These are phyloP conservation scores for Saccharomycopsis sp. DNA, from an alignment of 805 yeast species.

Conservation along the genomic window DNA sequence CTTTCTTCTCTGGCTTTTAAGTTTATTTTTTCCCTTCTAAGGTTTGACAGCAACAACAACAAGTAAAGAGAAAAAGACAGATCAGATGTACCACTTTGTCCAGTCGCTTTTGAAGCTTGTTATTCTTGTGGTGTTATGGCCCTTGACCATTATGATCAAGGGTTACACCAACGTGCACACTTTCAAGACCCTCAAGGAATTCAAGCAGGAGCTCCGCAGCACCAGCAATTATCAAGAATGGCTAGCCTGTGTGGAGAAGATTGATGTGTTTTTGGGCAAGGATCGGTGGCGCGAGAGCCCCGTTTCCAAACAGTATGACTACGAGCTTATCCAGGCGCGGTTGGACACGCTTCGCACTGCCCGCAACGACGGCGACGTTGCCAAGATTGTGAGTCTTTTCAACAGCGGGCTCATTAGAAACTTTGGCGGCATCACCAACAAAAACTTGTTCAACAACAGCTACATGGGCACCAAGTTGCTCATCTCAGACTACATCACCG, in stretches of 20 bases:
- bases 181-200: constrained; percentile 2
- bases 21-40: too few species aligned
- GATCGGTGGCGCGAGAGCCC: constrained; percentile 66
- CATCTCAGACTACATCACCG: constrained; percentile 79
- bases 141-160: constrained; percentile 16
- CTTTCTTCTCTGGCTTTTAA: too few species aligned
- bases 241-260: constrained; percentile 42
- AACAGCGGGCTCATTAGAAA: constrained; percentile 81
- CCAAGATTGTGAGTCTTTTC: constrained; percentile 52
- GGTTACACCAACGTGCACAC: constrained; percentile 16
- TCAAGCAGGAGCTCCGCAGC: constrained; percentile 21
- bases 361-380: constrained; percentile 47
- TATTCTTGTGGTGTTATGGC: constrained; percentile 17
- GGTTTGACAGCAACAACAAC: too few species aligned
- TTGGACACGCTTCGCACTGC: constrained; percentile 54
- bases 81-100: too few species aligned
- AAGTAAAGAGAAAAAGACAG: too few species aligned
- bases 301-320: constrained; percentile 39
- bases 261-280: constrained; percentile 45
- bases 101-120: constrained; percentile 11
- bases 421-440: constrained; percentile 83
- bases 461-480: constrained; percentile 82
- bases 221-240: constrained; percentile 63
- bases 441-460: constrained; percentile 68
- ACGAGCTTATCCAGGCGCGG: constrained; percentile 68